Evolutionary conservation across 352 stramenopile genomes (phyloP).

Genomic region (Blastocystis sp.): DNA sequence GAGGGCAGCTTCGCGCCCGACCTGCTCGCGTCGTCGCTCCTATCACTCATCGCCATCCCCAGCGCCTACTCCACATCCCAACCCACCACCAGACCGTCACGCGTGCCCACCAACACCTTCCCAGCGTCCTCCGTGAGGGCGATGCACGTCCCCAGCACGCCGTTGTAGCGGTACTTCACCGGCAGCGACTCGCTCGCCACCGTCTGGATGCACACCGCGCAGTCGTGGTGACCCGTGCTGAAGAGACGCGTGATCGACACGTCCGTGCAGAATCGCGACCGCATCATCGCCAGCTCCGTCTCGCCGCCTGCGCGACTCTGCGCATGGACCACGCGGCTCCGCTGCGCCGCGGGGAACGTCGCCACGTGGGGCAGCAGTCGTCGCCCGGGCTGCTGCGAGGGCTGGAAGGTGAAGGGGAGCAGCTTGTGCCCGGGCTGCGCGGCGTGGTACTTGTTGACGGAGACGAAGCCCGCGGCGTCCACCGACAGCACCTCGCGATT

Average conservation of each 20-base stretch:
- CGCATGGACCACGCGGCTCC: slow-evolving; percentile 12
- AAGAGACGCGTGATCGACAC: not conserved
- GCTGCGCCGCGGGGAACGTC: not conserved
- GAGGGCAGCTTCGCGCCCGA: not conserved
- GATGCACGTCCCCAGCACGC: slow-evolving; percentile 43
- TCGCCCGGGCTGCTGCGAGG: not conserved
- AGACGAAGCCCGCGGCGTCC: not conserved
- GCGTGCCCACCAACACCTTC: slow-evolving; percentile 47
- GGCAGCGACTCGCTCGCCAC: not conserved
- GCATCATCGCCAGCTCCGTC: slow-evolving; percentile 25
- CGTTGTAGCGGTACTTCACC: not conserved
- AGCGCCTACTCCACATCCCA: slow-evolving; percentile 14
- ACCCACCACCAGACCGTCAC: slow-evolving; percentile 36
- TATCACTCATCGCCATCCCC: not conserved
- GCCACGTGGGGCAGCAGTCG: not conserved
- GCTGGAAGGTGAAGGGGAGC: slow-evolving; percentile 50
- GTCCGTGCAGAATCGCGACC: not conserved
- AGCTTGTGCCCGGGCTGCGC: slow-evolving; percentile 44
- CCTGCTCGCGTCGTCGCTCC: not conserved
- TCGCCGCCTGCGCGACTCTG: not conserved
- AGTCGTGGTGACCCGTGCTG: slow-evolving; percentile 26
- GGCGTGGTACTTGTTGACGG: slow-evolving; percentile 23
- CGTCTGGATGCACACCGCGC: not conserved
- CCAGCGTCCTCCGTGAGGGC: slow-evolving; percentile 52
- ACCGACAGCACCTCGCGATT: slow-evolving; percentile 39